phyloP scores from a whole-genome alignment of 139 green algal species.

The Volvox africanus region DNA sequence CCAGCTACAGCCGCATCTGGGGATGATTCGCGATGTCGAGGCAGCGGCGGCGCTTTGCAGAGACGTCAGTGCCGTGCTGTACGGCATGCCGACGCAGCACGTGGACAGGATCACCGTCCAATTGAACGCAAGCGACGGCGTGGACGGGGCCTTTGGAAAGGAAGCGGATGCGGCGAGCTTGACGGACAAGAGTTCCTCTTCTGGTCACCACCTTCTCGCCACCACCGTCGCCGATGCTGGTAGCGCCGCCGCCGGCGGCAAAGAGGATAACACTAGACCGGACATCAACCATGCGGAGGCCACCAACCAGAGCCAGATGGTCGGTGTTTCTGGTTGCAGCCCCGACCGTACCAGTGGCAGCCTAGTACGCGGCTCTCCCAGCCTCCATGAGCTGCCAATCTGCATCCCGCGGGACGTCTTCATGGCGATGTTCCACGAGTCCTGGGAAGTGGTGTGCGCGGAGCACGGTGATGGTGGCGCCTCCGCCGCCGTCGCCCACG shows the following conservation, averaged over 20 bases:
- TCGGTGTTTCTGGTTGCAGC: background rate
- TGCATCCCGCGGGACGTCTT: conserved; percentile 4
- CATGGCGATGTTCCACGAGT: conserved; percentile 5
- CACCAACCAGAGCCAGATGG: too few relatives aligned
- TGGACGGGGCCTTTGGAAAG: background rate
- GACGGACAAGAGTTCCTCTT: background rate
- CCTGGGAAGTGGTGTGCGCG: background rate
- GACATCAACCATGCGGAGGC: background rate
- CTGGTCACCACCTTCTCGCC: background rate
- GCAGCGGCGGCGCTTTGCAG: conserved; percentile 26
- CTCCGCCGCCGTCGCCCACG: background rate
- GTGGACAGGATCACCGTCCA: too few relatives aligned
- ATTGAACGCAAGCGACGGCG: background rate
- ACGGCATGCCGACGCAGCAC: background rate
- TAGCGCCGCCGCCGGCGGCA: background rate
- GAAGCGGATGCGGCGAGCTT: background rate
- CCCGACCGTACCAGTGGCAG: background rate
- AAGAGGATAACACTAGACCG: background rate
- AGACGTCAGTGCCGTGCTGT: background rate
- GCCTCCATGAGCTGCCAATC: background rate
- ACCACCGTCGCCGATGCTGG: background rate
- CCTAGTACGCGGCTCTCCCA: background rate
- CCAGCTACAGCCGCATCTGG: conserved; percentile 16
- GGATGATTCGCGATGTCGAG: background rate
- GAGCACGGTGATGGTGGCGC: background rate